Conservation (phyloP, 176 grass and related monocot genomes). For the Oryza coarctata region DNA sequence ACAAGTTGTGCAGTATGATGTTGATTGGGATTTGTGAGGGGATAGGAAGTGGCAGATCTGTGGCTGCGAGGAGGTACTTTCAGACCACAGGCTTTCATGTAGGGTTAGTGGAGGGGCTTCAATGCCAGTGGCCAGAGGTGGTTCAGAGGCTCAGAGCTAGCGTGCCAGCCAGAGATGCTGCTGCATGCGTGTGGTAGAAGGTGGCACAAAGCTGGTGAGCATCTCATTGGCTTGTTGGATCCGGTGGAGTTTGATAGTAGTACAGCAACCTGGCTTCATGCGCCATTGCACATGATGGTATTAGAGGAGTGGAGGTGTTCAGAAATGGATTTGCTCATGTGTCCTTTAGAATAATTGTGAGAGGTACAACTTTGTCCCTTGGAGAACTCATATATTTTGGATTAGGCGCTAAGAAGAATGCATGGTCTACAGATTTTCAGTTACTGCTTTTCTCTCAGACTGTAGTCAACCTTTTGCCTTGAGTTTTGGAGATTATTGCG, state of each 20-base stretch:
- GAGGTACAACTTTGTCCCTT: not conserved
- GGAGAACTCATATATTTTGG: not conserved
- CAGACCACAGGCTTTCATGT: not conserved
- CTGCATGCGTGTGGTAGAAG: not conserved
- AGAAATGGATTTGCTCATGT: not conserved
- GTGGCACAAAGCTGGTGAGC: not conserved
- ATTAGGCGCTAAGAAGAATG: not conserved
- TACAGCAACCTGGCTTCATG: not conserved
- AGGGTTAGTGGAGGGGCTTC: not conserved
- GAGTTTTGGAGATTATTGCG: not conserved
- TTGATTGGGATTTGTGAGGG: not conserved
- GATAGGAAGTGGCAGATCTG: not conserved
- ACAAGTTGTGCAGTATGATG: not conserved
- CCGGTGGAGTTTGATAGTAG: not conserved
- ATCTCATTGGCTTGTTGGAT: not conserved
- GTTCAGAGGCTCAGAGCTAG: not conserved
- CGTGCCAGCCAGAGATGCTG: not conserved
- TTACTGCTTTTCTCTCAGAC: not conserved
- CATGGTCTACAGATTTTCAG: not conserved
- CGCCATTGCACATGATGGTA: not conserved
- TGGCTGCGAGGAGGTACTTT: not conserved
- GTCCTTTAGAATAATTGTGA: not conserved
- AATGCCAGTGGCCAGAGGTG: not conserved
- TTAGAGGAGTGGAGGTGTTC: not conserved
- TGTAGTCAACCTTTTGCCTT: not conserved